phyloP scores from a whole-genome alignment of 2,329 filamentous ascomycete species.

The Cyphellophora attinorum region DNA sequence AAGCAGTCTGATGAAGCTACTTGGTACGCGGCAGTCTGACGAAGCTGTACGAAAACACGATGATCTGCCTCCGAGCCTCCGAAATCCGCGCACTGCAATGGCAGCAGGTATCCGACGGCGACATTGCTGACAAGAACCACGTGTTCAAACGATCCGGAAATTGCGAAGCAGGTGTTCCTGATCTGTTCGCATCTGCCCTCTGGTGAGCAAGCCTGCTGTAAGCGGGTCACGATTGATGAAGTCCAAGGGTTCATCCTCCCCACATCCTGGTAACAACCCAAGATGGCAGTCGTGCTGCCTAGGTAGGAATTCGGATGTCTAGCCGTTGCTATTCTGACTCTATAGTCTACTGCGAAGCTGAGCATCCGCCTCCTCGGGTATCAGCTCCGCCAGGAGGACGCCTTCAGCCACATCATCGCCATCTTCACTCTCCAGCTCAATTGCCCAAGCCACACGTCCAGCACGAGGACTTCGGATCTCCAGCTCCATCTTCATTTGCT shows the following conservation, averaged over 20 bases:
- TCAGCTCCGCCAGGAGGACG: slow-evolving; percentile 41
- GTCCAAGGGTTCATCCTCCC: too few species aligned
- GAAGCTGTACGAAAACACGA: too few species aligned
- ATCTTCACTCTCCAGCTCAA: slow-evolving; percentile 41
- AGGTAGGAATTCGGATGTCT: not conserved
- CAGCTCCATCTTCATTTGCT: slow-evolving; percentile 64
- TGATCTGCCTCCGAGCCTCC: too few species aligned
- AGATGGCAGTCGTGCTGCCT: not conserved
- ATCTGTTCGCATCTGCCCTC: too few species aligned
- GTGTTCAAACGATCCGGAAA: too few species aligned
- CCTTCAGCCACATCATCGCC: slow-evolving; percentile 49
- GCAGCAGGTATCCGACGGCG: too few species aligned
- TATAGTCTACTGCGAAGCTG: slow-evolving; percentile 1
- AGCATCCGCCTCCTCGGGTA: slow-evolving; percentile 16
- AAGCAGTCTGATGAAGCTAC: too few species aligned
- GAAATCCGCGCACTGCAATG: too few species aligned
- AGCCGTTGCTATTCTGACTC: not conserved
- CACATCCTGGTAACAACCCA: too few species aligned
- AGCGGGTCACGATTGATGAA: not conserved
- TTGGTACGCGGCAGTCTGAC: too few species aligned
- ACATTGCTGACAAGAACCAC: too few species aligned
- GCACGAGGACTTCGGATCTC: slow-evolving; percentile 44
- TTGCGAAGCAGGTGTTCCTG: too few species aligned
- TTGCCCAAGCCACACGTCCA: slow-evolving; percentile 42
- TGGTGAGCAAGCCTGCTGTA: not conserved